Evolutionary conservation across 139 green algal genomes (phyloP), one percentile per base, ranked within the genome.

Genomic region (Micractinium sp.): DNA sequence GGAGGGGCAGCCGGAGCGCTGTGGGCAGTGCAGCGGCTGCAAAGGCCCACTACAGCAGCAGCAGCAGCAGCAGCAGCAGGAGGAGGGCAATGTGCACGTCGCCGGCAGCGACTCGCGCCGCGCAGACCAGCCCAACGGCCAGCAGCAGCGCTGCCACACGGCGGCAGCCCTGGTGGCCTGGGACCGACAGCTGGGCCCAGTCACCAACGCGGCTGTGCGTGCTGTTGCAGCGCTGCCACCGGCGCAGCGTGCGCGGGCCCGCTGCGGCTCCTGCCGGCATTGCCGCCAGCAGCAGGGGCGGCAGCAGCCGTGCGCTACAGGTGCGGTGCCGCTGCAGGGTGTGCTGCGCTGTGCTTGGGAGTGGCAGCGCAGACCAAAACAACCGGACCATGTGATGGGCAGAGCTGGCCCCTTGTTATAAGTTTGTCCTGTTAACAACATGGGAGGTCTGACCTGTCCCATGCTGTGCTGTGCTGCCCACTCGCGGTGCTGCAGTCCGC

Each of bases 121-220:
- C 35, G 25, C 27, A 7, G 25, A 56, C 7, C 47, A 56, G 47
- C 47, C 47, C 9, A 2, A 33, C 23, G 77, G 77, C 38, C 77
- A 82, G 77, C 78, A 84, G 78, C 27, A 16, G 39, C 63, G 83
- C 9, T 87, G 83, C 41, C 12, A 41, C 1, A 39, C 83, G 25
- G 83, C 83, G 2, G 38, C 83, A 19, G 83, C 66, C 0, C 66
- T 87, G 29, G 38, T 41, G 27, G 39, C 83, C 3, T 87, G 83
- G 83, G 66, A 87, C 67, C 25, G 83, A 18, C 83, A 87, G 67
- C 83, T 87, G 39, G 83, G 83, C 1, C 83, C 83, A n/a, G 83
- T 87, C 83, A 87, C 83, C 67, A 20, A 14, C 0, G 83, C 83
- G 3, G 83, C 83, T 2, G 83, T 56, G 38, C 35, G 23, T 23